These are phyloP conservation scores for Leptomonas pyrrhocoris DNA, from an alignment of 208 protist species.

Conservation along the genomic window DNA sequence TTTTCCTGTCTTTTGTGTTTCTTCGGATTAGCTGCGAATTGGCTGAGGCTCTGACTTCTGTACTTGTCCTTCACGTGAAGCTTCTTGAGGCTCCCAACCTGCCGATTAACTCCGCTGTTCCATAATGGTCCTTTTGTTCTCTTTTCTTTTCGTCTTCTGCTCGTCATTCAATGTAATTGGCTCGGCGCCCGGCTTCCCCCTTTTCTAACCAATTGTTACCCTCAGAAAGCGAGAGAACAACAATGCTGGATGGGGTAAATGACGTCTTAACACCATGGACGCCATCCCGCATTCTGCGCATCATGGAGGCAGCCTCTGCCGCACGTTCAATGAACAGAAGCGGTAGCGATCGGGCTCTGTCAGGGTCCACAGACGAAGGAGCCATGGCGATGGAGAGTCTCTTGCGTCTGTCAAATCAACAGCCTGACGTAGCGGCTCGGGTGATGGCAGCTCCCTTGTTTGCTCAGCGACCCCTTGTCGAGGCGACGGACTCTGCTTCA, in stretches of 20 bases:
- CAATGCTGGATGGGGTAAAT: constrained; percentile 23
- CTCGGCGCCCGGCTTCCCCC: no score
- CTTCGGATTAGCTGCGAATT: no score
- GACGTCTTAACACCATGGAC: constrained; percentile 61
- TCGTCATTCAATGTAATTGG: no score
- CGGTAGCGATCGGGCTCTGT: background rate
- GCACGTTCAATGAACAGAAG: background rate
- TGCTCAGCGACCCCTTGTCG: constrained; percentile 41
- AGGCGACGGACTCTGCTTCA: background rate
- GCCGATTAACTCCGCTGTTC: no score
- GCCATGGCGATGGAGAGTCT: constrained; percentile 36
- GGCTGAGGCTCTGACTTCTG: no score
- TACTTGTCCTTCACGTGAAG: no score
- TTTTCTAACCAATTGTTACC: background rate
- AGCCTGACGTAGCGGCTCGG: constrained; percentile 70
- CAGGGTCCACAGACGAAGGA: constrained; percentile 9
- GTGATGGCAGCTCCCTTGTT: constrained; percentile 68
- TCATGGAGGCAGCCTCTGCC: constrained; percentile 47
- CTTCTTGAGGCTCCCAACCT: no score
- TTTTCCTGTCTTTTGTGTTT: no score
- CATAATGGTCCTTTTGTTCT: no score
- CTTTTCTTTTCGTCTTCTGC: no score
- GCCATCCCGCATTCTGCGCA: constrained; percentile 41
- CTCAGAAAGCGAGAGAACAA: background rate
- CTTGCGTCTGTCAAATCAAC: constrained; percentile 42